Evolutionary conservation across 441 rosid genomes (phyloP), one percentile per base, ranked within the genome.

Genomic region (Euphorbia corollata): DNA sequence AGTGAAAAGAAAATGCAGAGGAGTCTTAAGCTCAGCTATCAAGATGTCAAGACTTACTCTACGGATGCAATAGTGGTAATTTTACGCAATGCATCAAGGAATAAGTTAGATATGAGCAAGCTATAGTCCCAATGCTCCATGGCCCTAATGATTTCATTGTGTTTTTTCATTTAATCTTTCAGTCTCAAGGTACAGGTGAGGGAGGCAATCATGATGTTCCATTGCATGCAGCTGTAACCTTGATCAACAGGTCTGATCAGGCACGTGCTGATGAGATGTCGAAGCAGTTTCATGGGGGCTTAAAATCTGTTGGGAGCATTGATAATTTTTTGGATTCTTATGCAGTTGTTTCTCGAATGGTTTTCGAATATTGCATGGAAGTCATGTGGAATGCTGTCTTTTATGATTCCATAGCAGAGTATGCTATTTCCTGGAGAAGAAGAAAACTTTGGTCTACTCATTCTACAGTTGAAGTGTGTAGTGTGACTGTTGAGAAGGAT

Each of bases 351-450:
- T 79, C 84, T 79, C 75, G 81, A 82, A 68, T 81, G 79, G 89
- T 94, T 78, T 73, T 82, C 72, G 78, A 80, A 71, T 71, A 75
- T 78, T 87, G 86, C 85, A 86, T 86, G 92, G 90, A 85, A 84
- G 90, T 87, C 68, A 77, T 82, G 78, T 94, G 97, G 97, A 91
- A 94, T 78, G 90, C 92, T 75, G 88, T 87, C 68, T 87, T 87
- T 83, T 82, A 87, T 78, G 98, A 94, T 74, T 71, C 73, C 65
- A 69, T 91, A 68, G 84, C 75, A 38, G 82, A 85, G 48, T 84
- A 74, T 80, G 64, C 77, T 55, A 72, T 79, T 73, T 71, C 80
- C 65, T 94, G 99, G 99, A 81, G 96, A 73, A 85, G 78, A 73
- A 74, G 75, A 58, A 89, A 80, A 78, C 78, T 85, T 59, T 94